phyloP scores from a whole-genome alignment of 2,329 filamentous ascomycete species.

The Myriosclerotinia curreyana region DNA sequence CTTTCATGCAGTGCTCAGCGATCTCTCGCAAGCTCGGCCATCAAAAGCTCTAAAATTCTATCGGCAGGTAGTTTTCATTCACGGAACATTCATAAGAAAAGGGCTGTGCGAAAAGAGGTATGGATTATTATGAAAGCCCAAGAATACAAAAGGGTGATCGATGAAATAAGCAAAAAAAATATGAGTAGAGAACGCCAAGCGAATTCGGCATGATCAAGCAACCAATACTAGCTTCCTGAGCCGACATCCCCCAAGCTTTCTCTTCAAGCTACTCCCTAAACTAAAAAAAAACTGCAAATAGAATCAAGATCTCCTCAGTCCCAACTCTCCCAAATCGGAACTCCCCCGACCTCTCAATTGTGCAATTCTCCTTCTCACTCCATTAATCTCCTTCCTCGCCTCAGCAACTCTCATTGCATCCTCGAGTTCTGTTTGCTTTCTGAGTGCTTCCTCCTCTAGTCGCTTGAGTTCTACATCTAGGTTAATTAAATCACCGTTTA shows the following conservation, averaged over 20 bases:
- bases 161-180: background rate
- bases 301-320: fast-evolving
- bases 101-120: too few relatives aligned
- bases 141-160: background rate
- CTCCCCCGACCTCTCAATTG: background rate
- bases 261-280: background rate
- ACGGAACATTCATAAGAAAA: background rate
- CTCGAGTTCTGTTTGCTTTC: background rate
- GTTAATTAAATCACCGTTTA: background rate
- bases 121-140: background rate
- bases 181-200: background rate
- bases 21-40: background rate
- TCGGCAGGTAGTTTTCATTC: background rate
- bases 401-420: conserved; percentile 5
- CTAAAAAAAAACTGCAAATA: too few relatives aligned
- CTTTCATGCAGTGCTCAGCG: background rate
- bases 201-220: background rate
- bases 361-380: background rate
- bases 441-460: background rate
- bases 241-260: background rate
- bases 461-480: background rate
- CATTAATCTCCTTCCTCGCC: conserved; percentile 2
- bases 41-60: background rate
- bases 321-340: background rate
- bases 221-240: background rate